Percentiles rank a stretch among this genome's conserved stretches.
Conservation (phyloP, 2,329 filamentous ascomycete species). For the Cadophora luteo-olivacea region DNA sequence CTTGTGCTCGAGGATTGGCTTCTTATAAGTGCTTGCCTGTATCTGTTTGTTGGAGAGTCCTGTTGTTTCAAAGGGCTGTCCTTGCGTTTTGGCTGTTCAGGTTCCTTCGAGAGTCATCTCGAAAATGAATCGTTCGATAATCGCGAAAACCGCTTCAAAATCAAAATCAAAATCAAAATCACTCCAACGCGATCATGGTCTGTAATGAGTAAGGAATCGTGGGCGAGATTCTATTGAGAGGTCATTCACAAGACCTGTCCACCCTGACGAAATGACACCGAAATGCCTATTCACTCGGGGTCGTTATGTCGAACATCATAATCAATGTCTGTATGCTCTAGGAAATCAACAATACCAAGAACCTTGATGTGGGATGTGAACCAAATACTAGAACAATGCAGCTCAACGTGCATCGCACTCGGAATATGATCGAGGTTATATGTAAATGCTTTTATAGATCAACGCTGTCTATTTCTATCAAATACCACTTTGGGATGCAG, state of each 20-base stretch:
- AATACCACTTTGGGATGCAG: background rate
- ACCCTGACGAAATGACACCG: background rate
- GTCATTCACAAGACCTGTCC: background rate
- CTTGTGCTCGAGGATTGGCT: background rate
- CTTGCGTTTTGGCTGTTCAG: background rate
- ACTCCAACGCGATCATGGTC: background rate
- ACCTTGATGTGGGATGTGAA: background rate
- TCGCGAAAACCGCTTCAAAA: no score
- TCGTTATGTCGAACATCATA: background rate
- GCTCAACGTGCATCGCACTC: no score
- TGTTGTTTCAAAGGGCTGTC: background rate
- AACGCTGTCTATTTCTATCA: slow-evolving; percentile 2
- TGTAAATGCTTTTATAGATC: background rate
- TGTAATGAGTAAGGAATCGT: background rate
- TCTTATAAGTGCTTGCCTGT: background rate
- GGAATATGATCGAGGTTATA: background rate
- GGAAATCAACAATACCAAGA: no score
- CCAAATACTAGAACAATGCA: no score
- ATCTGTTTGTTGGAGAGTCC: background rate
- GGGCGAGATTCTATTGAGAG: background rate
- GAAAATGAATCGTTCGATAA: background rate
- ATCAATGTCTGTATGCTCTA: background rate
- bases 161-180: no score
- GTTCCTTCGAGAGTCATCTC: background rate
- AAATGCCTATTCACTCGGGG: background rate